Evolutionary conservation across 352 stramenopile genomes (phyloP), one percentile per base, ranked within the genome.

Genomic region (Globisporangium carolinianum): DNA sequence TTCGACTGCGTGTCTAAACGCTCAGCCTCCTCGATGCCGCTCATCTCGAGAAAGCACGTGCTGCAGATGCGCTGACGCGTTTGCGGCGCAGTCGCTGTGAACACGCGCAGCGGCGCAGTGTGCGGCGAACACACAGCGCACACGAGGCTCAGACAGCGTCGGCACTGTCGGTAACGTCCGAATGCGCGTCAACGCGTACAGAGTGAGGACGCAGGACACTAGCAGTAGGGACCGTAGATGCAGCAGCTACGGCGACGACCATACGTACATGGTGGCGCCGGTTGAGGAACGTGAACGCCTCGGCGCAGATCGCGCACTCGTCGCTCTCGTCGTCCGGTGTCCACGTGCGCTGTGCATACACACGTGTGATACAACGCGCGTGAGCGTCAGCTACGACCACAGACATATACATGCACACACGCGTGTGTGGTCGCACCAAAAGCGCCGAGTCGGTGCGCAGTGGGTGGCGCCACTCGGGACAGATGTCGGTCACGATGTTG

Each of bases 241-340:
- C 10, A 12, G 41, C 41, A 14, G 10, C 41, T 10, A 12, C 7
- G 15, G 41, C 10, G 41, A 45, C 9, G 38, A 43, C 9, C 41
- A 12, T 6, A 66, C 76, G 53, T 66, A 89, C 79, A 39, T 89
- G 79, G 56, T 89, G 79, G 10, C 79, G 76, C 45, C 79, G 76
- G 39, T 89, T 89, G 59, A 89, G 71, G 51, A 89, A 73, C 15
- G 76, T 89, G 63, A 89, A 89, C 38, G 55, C 58, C 50, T 89
- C 76, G 24, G 72, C 61, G 58, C 79, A 89, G 50, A 86, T 66
- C 0, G 67, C 62, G 57, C 79, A 89, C 45, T 69, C 68, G 55
- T 85, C 71, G 42, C 75, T 85, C 41, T 82, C 74, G 46, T 74
- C 65, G 50, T 89, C 79, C 0, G 75, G 72, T 3, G 73, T 89